phyloP scores from a whole-genome alignment of 139 green algal species.

The Chlamydomonas applanata region DNA sequence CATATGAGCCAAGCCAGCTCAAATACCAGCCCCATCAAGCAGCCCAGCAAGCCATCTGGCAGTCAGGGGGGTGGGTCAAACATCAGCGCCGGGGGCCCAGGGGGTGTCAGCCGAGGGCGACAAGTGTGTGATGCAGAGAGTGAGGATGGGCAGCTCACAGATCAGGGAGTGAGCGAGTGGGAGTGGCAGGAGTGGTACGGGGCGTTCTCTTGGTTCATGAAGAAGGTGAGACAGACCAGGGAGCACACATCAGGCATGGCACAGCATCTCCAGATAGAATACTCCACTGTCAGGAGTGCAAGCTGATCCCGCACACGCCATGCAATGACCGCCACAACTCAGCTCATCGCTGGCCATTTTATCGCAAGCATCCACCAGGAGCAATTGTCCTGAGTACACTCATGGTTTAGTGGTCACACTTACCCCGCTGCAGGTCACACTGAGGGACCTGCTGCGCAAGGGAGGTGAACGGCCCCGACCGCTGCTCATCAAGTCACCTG shows the following conservation, averaged over 20 bases:
- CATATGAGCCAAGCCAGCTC: neutral
- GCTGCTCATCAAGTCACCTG: constrained; percentile 68
- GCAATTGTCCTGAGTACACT: neutral
- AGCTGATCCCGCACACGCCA: no score
- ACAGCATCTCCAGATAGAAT: neutral
- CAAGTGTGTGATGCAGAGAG: no score
- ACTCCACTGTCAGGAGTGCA: no score
- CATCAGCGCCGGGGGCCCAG: no score
- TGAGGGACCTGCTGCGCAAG: neutral
- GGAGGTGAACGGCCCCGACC: constrained; percentile 19
- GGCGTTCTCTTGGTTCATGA: constrained; percentile 8
- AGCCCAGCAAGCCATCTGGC: neutral
- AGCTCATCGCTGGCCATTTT: no score
- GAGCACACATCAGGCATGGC: neutral
- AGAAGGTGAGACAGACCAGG: constrained; percentile 11
- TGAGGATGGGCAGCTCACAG: no score
- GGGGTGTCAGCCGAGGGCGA: no score
- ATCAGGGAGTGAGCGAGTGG: no score
- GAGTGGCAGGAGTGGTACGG: neutral
- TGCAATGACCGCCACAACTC: no score
- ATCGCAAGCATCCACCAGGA: no score
- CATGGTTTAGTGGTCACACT: neutral
- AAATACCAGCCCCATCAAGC: no score
- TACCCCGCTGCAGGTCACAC: neutral
- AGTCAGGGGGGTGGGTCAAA: no score